A percentile compares a stretch with the other conserved stretches of the same genome.
Evolutionary conservation across 371 early-diverging fungal genomes (phyloP).

Genomic region (Mucor indicus): DNA sequence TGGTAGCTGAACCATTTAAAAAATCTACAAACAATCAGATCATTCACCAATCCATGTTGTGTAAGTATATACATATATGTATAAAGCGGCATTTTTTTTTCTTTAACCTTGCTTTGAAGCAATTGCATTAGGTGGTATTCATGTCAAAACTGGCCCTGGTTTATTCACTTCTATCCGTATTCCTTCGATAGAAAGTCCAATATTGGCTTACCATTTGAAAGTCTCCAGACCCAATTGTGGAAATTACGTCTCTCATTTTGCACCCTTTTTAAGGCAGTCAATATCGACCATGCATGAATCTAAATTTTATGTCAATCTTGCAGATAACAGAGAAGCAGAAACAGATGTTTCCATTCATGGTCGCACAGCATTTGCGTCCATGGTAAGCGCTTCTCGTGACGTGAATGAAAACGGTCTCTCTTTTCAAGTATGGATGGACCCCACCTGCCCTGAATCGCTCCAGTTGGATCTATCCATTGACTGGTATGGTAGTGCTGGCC

Average conservation of each 20-base stretch:
- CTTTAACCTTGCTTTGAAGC: too few relatives aligned
- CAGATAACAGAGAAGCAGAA: conserved; percentile 23
- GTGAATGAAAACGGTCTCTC: conserved; percentile 50
- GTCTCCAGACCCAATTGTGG: conserved; percentile 47
- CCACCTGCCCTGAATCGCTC: conserved; percentile 51
- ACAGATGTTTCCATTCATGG: conserved; percentile 72
- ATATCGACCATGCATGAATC: conserved; percentile 71
- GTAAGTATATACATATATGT: conserved; percentile 16
- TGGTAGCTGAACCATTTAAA: conserved; percentile 52
- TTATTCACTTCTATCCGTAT: conserved; percentile 53
- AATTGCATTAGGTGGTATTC: conserved; percentile 39
- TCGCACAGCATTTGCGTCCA: conserved; percentile 58
- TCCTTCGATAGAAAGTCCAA: conserved; percentile 59
- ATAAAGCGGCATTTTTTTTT: background rate
- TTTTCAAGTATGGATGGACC: conserved; percentile 73
- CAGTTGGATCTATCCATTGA: conserved; percentile 59
- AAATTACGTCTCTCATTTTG: conserved; percentile 35
- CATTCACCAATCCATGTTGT: conserved; percentile 46
- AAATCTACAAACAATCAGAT: conserved; percentile 25
- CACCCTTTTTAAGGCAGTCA: conserved; percentile 66
- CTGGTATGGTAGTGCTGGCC: conserved; percentile 74
- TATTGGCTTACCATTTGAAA: conserved; percentile 57
- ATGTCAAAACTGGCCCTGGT: conserved; percentile 25
- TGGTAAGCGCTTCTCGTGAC: conserved; percentile 23
- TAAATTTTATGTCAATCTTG: conserved; percentile 60